A percentile compares a stretch with the other conserved stretches of the same genome.
phyloP scores from a whole-genome alignment of 2,329 filamentous ascomycete genomes.

The Neophaeococcomyces mojaviensis region DNA sequence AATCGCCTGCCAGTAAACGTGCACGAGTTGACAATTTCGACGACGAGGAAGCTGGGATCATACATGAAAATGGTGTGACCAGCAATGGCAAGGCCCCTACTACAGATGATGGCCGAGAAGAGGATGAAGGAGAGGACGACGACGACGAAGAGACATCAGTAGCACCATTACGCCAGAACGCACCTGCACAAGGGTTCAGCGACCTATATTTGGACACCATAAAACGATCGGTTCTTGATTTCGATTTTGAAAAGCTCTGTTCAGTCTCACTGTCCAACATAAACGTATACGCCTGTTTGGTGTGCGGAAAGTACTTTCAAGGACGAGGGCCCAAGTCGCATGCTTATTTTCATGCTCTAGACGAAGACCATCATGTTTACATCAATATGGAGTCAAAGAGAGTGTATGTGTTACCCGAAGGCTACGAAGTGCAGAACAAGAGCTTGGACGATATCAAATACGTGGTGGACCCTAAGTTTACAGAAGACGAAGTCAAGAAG shows the following conservation, averaged over 20 bases:
- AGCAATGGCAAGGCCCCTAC: slow-evolving; percentile 29
- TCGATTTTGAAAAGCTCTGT: slow-evolving; percentile 98
- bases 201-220: slow-evolving; percentile 98
- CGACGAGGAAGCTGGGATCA: slow-evolving; percentile 17
- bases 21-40: slow-evolving; percentile 34
- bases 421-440: slow-evolving; percentile 92
- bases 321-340: slow-evolving; percentile 88
- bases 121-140: slow-evolving; percentile 25
- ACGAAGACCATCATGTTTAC: slow-evolving; percentile 92
- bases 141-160: slow-evolving; percentile 32
- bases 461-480: slow-evolving; percentile 84
- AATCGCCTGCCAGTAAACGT: slow-evolving; percentile 40
- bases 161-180: slow-evolving; percentile 56
- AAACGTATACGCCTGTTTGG: slow-evolving; percentile 95
- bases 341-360: slow-evolving; percentile 94
- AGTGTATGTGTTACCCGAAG: slow-evolving; percentile 87
- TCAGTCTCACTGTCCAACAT: slow-evolving; percentile 94
- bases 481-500: slow-evolving; percentile 68
- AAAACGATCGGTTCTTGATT: slow-evolving; percentile 84
- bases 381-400: slow-evolving; percentile 94
- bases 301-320: slow-evolving; percentile 97
- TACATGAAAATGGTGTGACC: slow-evolving; percentile 29
- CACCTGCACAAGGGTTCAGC: slow-evolving; percentile 79
- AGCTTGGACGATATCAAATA: slow-evolving; percentile 97
- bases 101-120: slow-evolving; percentile 27